Conservation (phyloP, 129 eudicot genomes). For the Solidago caesia region DNA sequence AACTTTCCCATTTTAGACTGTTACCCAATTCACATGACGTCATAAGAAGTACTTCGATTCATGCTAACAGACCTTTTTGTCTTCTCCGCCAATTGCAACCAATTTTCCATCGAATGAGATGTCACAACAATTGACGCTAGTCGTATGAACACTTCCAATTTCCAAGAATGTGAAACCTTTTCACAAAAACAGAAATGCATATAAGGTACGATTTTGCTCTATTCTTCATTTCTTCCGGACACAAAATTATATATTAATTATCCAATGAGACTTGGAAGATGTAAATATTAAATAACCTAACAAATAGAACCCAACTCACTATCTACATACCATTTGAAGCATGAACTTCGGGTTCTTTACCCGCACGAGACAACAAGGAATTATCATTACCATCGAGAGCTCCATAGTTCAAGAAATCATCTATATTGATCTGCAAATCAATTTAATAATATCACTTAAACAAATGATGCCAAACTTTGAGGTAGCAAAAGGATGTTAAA, state of each 20-base stretch:
- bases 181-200: background rate
- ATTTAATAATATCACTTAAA: background rate
- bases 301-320: background rate
- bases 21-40: background rate
- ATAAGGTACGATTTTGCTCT: background rate
- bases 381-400: conserved; percentile 48
- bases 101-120: conserved; percentile 59
- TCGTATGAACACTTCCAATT: conserved; percentile 41
- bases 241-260: conserved; percentile 1
- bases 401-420: conserved; percentile 45
- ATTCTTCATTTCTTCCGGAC: conserved; percentile 3
- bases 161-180: conserved; percentile 56
- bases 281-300: background rate
- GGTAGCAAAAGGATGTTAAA: background rate
- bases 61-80: conserved; percentile 45
- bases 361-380: conserved; percentile 29
- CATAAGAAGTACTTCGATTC: background rate
- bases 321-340: conserved; percentile 37
- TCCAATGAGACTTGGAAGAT: background rate
- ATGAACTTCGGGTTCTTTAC: conserved; percentile 36
- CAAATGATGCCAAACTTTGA: background rate
- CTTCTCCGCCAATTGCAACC: conserved; percentile 63
- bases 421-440: conserved; percentile 53
- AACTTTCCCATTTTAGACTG: background rate
- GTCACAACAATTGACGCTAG: conserved; percentile 45